Evolutionary conservation across 306 rosid genomes (phyloP).

Genomic region (Senna siamea): DNA sequence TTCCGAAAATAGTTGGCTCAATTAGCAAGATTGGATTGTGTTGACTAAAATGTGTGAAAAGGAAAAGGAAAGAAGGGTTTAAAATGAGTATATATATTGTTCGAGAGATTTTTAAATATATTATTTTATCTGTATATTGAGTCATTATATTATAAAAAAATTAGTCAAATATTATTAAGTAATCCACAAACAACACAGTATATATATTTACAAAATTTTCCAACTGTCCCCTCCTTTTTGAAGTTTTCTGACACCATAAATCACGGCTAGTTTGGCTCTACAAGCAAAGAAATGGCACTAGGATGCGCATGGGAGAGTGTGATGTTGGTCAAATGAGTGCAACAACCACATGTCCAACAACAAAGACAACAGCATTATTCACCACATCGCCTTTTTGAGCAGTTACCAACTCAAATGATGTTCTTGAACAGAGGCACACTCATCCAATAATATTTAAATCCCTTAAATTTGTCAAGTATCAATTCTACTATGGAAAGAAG

Average conservation of each 20-base stretch:
- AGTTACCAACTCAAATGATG: constrained; percentile 36
- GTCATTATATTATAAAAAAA: too few relatives aligned
- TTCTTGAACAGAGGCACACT: constrained; percentile 16
- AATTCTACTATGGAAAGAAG: too few relatives aligned
- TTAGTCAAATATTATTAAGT: too few relatives aligned
- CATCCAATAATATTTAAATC: neutral
- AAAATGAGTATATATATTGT: too few relatives aligned
- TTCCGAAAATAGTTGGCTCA: too few relatives aligned
- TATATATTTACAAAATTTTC: too few relatives aligned
- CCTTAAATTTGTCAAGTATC: neutral
- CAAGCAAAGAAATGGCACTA: constrained; percentile 29
- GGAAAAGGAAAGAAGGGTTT: neutral
- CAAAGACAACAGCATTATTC: constrained; percentile 27
- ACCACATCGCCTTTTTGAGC: constrained; percentile 36
- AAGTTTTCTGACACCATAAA: constrained; percentile 18
- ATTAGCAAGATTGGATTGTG: too few relatives aligned
- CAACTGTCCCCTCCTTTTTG: neutral
- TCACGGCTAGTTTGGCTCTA: constrained; percentile 36
- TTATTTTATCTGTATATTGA: too few relatives aligned
- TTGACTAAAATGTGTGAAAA: neutral
- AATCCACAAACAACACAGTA: too few relatives aligned
- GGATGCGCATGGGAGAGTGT: constrained; percentile 33
- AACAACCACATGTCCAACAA: constrained; percentile 34
- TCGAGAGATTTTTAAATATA: too few relatives aligned
- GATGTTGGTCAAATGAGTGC: constrained; percentile 35